Base-by-base conservation (phyloP, 495 filamentous ascomycete species). In the Hypoxylon subgilvum region DNA sequence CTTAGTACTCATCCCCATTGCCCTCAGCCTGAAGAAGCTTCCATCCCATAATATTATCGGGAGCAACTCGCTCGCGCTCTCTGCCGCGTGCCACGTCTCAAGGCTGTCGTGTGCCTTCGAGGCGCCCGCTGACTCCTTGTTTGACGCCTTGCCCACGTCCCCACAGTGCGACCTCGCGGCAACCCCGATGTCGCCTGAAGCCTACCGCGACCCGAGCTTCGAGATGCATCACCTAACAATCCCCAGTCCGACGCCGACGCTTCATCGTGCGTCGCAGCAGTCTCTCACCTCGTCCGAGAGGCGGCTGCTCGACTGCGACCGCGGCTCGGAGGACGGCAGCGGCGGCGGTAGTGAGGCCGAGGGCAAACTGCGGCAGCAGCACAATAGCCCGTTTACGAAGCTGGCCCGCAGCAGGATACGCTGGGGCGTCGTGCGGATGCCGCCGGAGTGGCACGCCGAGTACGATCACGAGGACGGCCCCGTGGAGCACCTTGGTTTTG, bases 401-500 rank as follows among this genome's bases (percentile, higher is more conserved):
- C 54, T 64, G 12, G 61, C 61, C 2, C 40, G 50, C 18, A 58
- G 61, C 38, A 58, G 50, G 43, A 51, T 64, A 8, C 61, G 54
- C 16, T 64, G 61, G 61, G 61, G 61, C 18, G 44, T 59, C 18
- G 61, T 64, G 1, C 8, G 49, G 43, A 64, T 64, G 54, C 49
- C 54, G 1, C 44, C 48, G 6, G 61, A 54, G 19, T 60, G 55
- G 55, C 21, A 60, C 13, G 28, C 43, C 6, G 44, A 60, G 30
- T 41, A 60, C 12, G 40, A 52, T 5, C 30, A 46, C 23, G 53
- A 44, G 10, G 36, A 51, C 10, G 55, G 40, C 2, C 10, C 19
- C 9, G 48, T 52, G 9, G 55, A 32, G 19, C 55, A 55, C 30
- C 55, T 60, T 21, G 41, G 61, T 30, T 65, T 65, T n/a, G 61